These are phyloP conservation scores for Ganoderma boninense DNA, from an alignment of 1,284 basidiomycete genomes.

Conservation along the genomic window DNA sequence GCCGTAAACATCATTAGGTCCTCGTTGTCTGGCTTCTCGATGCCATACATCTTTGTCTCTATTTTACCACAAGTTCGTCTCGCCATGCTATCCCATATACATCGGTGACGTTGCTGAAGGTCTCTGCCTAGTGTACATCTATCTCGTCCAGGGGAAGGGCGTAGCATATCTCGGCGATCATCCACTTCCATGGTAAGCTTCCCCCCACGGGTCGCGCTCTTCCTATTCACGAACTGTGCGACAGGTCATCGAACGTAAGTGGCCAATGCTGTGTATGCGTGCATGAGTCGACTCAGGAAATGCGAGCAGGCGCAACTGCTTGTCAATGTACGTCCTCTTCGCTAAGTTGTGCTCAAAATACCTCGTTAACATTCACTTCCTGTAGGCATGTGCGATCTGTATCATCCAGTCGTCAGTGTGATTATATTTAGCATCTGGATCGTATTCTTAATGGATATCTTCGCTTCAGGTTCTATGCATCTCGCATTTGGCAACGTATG, in stretches of 20 bases:
- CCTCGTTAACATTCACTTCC: neutral
- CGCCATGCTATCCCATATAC: neutral
- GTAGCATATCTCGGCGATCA: neutral
- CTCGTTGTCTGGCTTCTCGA: slow-evolving; percentile 15
- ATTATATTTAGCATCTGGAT: neutral
- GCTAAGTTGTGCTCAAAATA: no score
- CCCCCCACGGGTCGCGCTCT: neutral
- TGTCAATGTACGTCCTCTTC: slow-evolving; percentile 6
- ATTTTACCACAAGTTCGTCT: slow-evolving; percentile 10
- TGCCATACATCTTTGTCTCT: slow-evolving; percentile 14
- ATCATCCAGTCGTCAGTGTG: slow-evolving; percentile 18
- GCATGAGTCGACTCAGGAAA: neutral
- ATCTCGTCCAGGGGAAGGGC: slow-evolving; percentile 12
- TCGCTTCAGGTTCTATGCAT: slow-evolving; percentile 14
- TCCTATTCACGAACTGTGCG: neutral
- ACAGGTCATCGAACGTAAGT: slow-evolving; percentile 15
- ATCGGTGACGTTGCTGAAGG: neutral
- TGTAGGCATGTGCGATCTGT: slow-evolving; percentile 12
- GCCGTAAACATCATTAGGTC: neutral
- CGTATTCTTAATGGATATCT: neutral
- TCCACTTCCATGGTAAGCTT: slow-evolving; percentile 13
- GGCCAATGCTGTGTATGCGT: neutral
- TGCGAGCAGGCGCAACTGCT: slow-evolving; percentile 11
- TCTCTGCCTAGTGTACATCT: slow-evolving; percentile 9
- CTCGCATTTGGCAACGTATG: slow-evolving; percentile 18